Base-by-base conservation (phyloP, 2,329 filamentous ascomycete genomes). In the Diaporthe ilicicola region DNA sequence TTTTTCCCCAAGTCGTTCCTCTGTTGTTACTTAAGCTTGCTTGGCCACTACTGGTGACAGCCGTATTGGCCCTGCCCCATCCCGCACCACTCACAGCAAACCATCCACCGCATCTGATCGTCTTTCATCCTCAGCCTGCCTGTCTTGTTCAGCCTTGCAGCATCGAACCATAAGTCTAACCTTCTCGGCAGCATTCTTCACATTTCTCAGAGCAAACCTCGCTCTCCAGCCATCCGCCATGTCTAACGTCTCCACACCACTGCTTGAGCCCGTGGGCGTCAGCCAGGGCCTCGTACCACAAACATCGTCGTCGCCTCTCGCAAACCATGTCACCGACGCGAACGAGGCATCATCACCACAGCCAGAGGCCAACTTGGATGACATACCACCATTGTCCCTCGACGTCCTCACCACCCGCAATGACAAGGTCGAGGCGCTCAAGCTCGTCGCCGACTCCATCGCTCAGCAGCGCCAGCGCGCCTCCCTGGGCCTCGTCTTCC, bases 191-290 rank as follows among this genome's bases (percentile, higher is more conserved):
- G 93, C 93, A 32, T 96, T 96, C 84, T 92, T 96, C 81, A 92
- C 90, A 69, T 95, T 94, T 76, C 87, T 96, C 19, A 90, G 93
- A 75, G 92, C 92, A 74, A 96, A 96, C 78, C 88, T 96, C 69
- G 91, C 91, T 76, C 90, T 95, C 70, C 87, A 85, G 65, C 84
- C 85, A 55, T 90, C 85, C 73, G 83, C 89, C 70, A 82, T 92
- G 74, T 88, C 90, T 54, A 86, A 89, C 72, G 85, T 86, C 69
- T 91, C 88, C 72, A 93, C 92, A 29, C 91, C 91, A 24, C 86
- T 88, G 76, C 83, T 91, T 78, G 83, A 88, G 81, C 85, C 91
- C 74, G 66, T 67, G 13, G 72, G 55, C 55, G 37, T 65, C 24
- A 44, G 34, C 24, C 54, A 64, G 67, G 56, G 59, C 48, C 68